A percentile compares a stretch with the other conserved stretches of the same genome.
These are phyloP conservation scores for Populus hybrid DNA, from an alignment of 441 rosid genomes.

Conservation along the genomic window DNA sequence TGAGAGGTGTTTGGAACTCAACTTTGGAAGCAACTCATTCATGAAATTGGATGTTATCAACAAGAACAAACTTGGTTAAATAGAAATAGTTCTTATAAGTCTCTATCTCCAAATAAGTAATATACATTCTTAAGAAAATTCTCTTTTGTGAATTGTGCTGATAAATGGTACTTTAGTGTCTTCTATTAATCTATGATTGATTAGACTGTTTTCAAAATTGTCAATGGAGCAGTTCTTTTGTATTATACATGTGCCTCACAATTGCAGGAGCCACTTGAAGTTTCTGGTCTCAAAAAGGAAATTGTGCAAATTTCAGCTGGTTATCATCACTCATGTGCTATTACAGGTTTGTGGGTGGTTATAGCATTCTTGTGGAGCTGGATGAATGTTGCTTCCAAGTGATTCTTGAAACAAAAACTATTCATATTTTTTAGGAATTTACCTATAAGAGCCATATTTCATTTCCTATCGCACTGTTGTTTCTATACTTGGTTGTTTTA, in stretches of 20 bases:
- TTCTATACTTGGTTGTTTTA: background rate
- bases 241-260: background rate
- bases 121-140: background rate
- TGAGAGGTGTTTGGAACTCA: background rate
- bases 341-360: conserved; percentile 56
- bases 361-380: background rate
- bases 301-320: conserved; percentile 77
- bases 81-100: background rate
- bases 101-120: background rate
- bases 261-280: conserved; percentile 71
- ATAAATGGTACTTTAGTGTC: background rate
- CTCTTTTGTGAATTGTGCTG: background rate
- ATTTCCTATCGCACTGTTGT: background rate
- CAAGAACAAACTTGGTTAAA: too few species aligned
- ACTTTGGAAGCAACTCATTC: background rate
- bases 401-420: background rate
- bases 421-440: background rate
- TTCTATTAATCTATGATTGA: background rate
- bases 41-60: too few species aligned
- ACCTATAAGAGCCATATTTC: background rate
- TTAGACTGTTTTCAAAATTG: background rate
- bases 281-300: conserved; percentile 58
- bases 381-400: background rate
- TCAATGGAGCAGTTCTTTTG: background rate
- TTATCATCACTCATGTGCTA: conserved; percentile 85